Evolutionary conservation across 306 rosid species (phyloP).

Genomic region (Acmispon strigosus): DNA sequence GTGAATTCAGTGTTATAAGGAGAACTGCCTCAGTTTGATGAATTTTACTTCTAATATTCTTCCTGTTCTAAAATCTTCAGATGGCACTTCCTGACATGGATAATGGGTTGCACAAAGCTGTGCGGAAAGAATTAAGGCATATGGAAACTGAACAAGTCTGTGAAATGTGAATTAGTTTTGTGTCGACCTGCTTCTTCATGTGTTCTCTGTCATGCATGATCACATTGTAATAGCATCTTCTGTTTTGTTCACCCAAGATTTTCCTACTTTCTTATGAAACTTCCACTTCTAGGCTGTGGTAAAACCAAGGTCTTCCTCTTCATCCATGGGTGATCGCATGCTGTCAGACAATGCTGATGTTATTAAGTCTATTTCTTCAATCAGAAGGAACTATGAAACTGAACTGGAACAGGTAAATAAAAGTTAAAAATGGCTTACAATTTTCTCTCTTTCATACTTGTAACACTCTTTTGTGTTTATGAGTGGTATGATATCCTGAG

Average conservation of each 20-base stretch:
- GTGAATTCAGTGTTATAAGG: slow-evolving; percentile 10
- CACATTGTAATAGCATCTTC: not conserved
- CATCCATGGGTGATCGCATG: slow-evolving; percentile 31
- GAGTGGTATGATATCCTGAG: not conserved
- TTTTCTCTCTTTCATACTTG: not conserved
- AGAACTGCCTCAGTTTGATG: slow-evolving; percentile 3
- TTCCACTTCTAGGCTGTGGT: slow-evolving; percentile 42
- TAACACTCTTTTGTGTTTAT: not conserved
- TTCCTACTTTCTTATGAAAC: slow-evolving; percentile 4
- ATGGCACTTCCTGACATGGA: slow-evolving; percentile 41
- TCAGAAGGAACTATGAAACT: slow-evolving; percentile 57
- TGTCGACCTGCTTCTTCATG: slow-evolving; percentile 7
- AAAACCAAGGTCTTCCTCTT: slow-evolving; percentile 45
- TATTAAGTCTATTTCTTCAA: slow-evolving; percentile 45
- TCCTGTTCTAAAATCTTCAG: slow-evolving; percentile 39
- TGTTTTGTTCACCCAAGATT: slow-evolving; percentile 1
- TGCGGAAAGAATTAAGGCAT: slow-evolving; percentile 60
- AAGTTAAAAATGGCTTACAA: not conserved
- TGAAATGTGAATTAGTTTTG: slow-evolving; percentile 23
- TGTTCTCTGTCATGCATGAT: not conserved
- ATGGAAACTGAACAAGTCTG: slow-evolving; percentile 63
- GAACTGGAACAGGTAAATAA: slow-evolving; percentile 70
- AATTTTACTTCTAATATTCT: slow-evolving; percentile 17
- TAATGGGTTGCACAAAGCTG: slow-evolving; percentile 47
- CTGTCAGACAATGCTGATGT: slow-evolving; percentile 43